Conservation (phyloP, 164 flowering plant genomes). For the Magnolia kwangsiensis region DNA sequence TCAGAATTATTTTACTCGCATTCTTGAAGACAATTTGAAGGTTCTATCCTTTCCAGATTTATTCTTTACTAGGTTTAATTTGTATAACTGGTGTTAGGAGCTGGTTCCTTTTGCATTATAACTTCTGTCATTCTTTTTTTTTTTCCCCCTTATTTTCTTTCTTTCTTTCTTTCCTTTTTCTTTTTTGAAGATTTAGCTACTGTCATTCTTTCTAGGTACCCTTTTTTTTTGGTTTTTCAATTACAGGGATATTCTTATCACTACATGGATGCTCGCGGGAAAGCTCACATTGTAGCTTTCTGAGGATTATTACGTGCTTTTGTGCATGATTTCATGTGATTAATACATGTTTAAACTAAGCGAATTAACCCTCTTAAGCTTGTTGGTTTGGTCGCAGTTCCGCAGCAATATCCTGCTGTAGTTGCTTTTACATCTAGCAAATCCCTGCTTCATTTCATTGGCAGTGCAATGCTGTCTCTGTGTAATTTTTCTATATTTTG, state of each 20-base stretch:
- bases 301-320: neutral
- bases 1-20: constrained; percentile 96
- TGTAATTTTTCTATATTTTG: too few species aligned
- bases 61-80: neutral
- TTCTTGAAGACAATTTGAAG: constrained; percentile 94
- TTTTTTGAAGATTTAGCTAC: neutral
- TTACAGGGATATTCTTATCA: neutral
- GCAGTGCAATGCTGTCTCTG: too few species aligned
- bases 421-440: too few species aligned
- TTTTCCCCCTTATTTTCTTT: too few species aligned
- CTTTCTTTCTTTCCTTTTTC: too few species aligned
- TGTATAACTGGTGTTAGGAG: neutral
- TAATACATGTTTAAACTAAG: neutral
- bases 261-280: neutral
- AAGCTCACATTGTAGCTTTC: neutral
- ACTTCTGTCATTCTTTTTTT: neutral
- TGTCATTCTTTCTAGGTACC: neutral
- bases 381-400: neutral
- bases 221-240: neutral
- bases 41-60: constrained; percentile 23
- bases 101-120: too few species aligned
- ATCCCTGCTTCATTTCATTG: too few species aligned
- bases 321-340: neutral
- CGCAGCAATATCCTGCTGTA: neutral
- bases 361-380: neutral